Base-by-base conservation (phyloP, 2,329 filamentous ascomycete genomes). In the Simplicillium aogashimaense region DNA sequence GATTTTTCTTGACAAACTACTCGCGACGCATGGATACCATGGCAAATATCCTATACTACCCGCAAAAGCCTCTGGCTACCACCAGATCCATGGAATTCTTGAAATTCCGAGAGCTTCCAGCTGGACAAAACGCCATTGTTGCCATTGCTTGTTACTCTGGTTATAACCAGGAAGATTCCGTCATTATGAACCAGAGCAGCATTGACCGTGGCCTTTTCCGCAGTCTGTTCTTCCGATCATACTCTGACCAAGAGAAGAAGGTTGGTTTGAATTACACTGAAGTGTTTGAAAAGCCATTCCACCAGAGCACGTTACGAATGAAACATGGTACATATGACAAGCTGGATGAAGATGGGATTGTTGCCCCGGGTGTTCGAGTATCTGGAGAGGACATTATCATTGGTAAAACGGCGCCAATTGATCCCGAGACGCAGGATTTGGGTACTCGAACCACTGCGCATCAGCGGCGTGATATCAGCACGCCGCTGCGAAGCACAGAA, bases 111-210 rank as follows among this genome's bases (percentile, higher is more conserved):
- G 92, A 98, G 63, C 70, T 98, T 43, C 92, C 92, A 14, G 92
- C 92, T 13, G 92, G 92, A 3, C 92, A 98, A 61, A 98, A 98
- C 55, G 92, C 92, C 15, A 98, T 98, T 53, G 92, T 98, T 11
- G 94, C 92, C 32, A 98, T 98, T 64, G 81, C 88, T 44, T 94
- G 86, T 60, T 98, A 98, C 66, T 95, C 89, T 40, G 92, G 92
- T 44, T 98, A 98, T 71, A 98, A 98, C 64, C 94, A 98, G 61
- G 92, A 98, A 87, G 92, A 98, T 79, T 98, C 92, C 50, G 90
- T 98, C 50, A 95, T 98, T 55, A 97, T 98, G 92, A 98, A 98
- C 63, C 92, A 98, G 68, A 95, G 88, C 67, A 95, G 88, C 63
- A 97, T 98, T 54, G 92, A 98, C 62, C 85, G 92, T 56, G 92